Conservation (phyloP, 768 basidiomycete species). For the Suillus subalutaceus region DNA sequence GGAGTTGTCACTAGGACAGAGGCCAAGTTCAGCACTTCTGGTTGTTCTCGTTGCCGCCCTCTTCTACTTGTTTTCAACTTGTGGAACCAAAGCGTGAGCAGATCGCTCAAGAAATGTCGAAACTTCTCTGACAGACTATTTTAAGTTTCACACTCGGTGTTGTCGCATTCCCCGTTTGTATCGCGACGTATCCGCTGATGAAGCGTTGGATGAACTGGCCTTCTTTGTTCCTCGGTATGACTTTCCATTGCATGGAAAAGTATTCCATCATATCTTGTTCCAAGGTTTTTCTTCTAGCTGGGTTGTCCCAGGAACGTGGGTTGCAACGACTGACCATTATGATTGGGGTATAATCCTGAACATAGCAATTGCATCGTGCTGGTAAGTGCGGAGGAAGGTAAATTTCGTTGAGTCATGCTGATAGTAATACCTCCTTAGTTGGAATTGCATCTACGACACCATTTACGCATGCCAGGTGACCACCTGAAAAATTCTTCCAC, state of each 20-base stretch:
- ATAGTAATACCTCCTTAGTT: not conserved
- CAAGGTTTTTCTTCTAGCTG: not conserved
- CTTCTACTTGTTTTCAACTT: not conserved
- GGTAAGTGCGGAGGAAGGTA: not conserved
- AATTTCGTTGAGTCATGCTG: not conserved
- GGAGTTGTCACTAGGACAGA: not conserved
- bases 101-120: not conserved
- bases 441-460: not conserved
- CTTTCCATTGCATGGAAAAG: not conserved
- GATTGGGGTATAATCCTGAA: not conserved
- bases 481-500: not conserved
- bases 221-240: not conserved
- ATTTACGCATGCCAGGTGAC: not conserved
- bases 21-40: not conserved
- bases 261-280: not conserved
- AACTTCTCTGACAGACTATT: not conserved
- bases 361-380: not conserved
- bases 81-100: not conserved
- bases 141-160: too few relatives aligned
- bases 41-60: not conserved
- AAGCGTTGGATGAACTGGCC: not conserved
- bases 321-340: not conserved
- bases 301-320: constrained; percentile 1
- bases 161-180: not conserved
- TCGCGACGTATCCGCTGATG: not conserved